Percentiles rank a stretch among this genome's conserved stretches.
These are phyloP conservation scores for Berberis vulgaris DNA, from an alignment of 164 flowering plant genomes.

Conservation along the genomic window DNA sequence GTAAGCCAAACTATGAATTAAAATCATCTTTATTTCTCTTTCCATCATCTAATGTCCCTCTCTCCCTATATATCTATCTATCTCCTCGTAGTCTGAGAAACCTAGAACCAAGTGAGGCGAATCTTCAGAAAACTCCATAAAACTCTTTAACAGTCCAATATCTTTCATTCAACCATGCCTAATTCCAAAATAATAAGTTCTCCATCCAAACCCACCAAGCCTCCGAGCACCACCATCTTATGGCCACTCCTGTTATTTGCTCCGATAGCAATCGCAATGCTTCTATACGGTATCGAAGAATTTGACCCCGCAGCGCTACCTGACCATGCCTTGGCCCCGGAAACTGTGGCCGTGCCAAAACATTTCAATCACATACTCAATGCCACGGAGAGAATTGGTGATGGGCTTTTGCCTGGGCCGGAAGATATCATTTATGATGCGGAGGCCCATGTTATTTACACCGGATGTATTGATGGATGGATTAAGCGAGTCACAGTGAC, in stretches of 20 bases:
- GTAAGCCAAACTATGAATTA: too few species aligned
- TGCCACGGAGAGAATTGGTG: constrained; percentile 38
- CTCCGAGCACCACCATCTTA: not conserved
- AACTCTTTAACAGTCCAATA: not conserved
- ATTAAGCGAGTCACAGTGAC: constrained; percentile 40
- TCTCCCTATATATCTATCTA: too few species aligned
- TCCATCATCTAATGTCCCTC: too few species aligned
- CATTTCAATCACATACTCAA: constrained; percentile 27
- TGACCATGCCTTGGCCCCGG: constrained; percentile 13
- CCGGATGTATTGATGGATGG: constrained; percentile 80
- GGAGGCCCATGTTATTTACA: constrained; percentile 33
- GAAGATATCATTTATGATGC: constrained; percentile 67
- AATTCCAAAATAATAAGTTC: not conserved
- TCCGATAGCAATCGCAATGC: constrained; percentile 20
- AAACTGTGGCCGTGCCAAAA: constrained; percentile 17
- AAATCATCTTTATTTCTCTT: too few species aligned
- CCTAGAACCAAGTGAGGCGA: too few species aligned
- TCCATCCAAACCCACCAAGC: not conserved
- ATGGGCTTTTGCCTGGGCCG: constrained; percentile 42
- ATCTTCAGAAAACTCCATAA: too few species aligned
- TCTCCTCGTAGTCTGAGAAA: too few species aligned
- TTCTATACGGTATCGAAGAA: constrained; percentile 35
- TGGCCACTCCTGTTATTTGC: not conserved
- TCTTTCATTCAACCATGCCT: not conserved
- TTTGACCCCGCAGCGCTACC: constrained; percentile 61